Percentiles rank a stretch among this genome's conserved stretches.
Evolutionary conservation across 306 rosid species (phyloP).

Genomic region (Prunus dulcis): DNA sequence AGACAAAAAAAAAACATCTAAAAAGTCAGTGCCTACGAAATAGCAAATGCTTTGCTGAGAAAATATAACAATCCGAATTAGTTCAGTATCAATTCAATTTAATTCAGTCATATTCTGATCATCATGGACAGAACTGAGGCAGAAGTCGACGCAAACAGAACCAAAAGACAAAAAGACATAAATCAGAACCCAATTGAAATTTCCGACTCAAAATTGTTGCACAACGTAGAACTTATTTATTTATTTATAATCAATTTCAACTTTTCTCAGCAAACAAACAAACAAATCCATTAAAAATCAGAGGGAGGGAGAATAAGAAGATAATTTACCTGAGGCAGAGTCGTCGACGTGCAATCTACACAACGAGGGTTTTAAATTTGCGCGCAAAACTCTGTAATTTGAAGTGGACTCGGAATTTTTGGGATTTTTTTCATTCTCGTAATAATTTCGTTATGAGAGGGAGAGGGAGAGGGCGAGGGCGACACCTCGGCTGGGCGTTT

Average conservation of each 20-base stretch:
- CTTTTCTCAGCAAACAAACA: neutral
- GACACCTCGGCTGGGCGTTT: neutral
- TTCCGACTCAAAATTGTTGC: neutral
- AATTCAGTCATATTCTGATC: neutral
- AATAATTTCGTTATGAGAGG: neutral
- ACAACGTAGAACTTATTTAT: neutral
- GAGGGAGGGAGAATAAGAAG: neutral
- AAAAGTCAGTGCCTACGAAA: neutral
- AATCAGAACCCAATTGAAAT: neutral
- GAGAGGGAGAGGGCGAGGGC: neutral
- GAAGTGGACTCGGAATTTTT: neutral
- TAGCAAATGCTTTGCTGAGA: neutral
- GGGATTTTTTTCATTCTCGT: neutral
- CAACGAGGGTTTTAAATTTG: neutral
- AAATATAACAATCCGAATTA: neutral
- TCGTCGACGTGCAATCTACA: neutral
- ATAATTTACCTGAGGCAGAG: neutral
- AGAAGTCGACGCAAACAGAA: neutral
- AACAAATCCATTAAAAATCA: neutral
- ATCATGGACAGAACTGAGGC: neutral
- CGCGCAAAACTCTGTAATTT: neutral
- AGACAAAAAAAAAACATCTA: neutral
- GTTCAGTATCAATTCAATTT: neutral
- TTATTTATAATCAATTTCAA: neutral
- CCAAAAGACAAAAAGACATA: neutral